Evolutionary conservation across 345 rosid species (phyloP).

Genomic region (Eutrema heterophyllum): DNA sequence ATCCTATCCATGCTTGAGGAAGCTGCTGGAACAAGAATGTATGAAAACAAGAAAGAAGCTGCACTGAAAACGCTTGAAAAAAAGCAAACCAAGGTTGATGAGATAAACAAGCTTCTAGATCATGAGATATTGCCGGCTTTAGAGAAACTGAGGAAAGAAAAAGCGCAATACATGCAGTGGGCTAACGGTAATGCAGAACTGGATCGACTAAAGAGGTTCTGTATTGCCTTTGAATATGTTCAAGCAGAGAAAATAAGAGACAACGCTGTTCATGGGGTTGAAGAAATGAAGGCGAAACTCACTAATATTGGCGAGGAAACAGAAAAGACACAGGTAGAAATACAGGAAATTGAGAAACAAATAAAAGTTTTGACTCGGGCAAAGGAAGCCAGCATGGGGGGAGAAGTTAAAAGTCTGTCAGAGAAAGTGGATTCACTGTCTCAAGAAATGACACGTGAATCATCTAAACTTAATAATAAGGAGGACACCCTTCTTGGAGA

Average conservation of each 20-base stretch:
- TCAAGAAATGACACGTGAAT: conserved; percentile 65
- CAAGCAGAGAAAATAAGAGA: conserved; percentile 32
- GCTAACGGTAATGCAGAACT: conserved; percentile 56
- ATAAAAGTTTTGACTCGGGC: conserved; percentile 59
- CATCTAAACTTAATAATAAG: conserved; percentile 63
- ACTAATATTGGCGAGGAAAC: conserved; percentile 48
- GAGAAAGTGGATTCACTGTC: conserved; percentile 73
- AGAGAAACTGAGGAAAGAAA: conserved; percentile 87
- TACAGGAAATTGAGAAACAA: conserved; percentile 61
- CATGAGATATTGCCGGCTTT: conserved; percentile 88
- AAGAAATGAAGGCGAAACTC: conserved; percentile 55
- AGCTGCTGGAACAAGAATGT: conserved; percentile 99
- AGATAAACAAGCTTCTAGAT: conserved; percentile 90
- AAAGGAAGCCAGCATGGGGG: conserved; percentile 91
- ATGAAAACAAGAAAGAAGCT: conserved; percentile 89
- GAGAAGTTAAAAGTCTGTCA: conserved; percentile 69
- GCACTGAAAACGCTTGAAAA: conserved; percentile 91
- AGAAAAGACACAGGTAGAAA: conserved; percentile 39
- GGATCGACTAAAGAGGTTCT: conserved; percentile 31
- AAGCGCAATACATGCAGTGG: conserved; percentile 95
- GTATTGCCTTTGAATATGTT: conserved; percentile 32
- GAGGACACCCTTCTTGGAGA: conserved; percentile 78
- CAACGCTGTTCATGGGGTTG: conserved; percentile 23
- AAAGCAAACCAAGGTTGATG: conserved; percentile 93
- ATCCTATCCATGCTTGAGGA: conserved; percentile 97